Conservation (phyloP, 208 protist species). For the Trypanosoma cruzi region DNA sequence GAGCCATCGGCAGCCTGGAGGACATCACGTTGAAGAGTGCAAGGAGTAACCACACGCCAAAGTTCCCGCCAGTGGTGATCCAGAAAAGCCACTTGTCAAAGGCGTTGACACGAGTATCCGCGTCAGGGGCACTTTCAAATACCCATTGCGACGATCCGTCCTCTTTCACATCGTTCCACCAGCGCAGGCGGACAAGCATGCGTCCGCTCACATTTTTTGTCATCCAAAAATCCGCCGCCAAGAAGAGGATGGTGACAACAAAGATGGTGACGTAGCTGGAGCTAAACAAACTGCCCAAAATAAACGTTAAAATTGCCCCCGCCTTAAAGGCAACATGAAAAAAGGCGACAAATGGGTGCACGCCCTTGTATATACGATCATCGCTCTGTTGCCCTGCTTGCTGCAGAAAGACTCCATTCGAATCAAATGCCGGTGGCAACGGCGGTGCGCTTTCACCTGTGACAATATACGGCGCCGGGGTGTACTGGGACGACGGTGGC, state of each 20-base stretch:
- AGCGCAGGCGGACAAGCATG: constrained; percentile 92
- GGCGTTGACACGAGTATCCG: constrained; percentile 60
- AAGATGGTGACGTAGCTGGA: constrained; percentile 78
- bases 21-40: constrained; percentile 78
- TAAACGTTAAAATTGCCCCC: constrained; percentile 77
- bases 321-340: constrained; percentile 92
- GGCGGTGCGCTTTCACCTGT: neutral
- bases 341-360: constrained; percentile 79
- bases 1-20: constrained; percentile 58
- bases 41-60: constrained; percentile 59
- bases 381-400: constrained; percentile 12
- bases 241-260: constrained; percentile 86
- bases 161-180: constrained; percentile 95
- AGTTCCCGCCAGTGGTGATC: constrained; percentile 50
- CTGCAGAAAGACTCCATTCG: constrained; percentile 11
- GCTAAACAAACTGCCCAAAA: constrained; percentile 66
- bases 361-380: constrained; percentile 71
- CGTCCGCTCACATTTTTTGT: constrained; percentile 96
- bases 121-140: constrained; percentile 90
- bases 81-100: constrained; percentile 92
- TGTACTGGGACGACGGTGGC: neutral
- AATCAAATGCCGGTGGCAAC: constrained; percentile 1
- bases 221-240: constrained; percentile 95
- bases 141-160: constrained; percentile 93
- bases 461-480: neutral